phyloP scores from a whole-genome alignment of 768 basidiomycete species.

The Trametes maxima region DNA sequence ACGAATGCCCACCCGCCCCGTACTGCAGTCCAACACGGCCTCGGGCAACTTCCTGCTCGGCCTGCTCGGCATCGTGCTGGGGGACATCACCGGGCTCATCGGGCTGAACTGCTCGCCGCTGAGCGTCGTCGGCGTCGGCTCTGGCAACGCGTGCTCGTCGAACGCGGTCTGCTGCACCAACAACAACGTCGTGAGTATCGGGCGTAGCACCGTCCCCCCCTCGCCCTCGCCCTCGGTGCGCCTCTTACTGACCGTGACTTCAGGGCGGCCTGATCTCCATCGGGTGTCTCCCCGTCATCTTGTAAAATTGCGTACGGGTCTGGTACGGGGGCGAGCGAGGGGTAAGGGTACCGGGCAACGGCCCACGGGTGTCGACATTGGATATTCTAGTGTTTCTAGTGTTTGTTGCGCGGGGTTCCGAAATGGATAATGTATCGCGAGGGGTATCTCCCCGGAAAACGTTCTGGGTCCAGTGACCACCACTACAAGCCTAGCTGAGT shows the following conservation, averaged over 20 bases:
- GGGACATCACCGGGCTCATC: constrained; percentile 16
- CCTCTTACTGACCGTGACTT: not conserved
- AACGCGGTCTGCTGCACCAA: constrained; percentile 22
- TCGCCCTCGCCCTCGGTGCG: not conserved
- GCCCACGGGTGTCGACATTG: too few relatives aligned
- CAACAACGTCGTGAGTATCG: constrained; percentile 17
- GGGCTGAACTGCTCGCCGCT: constrained; percentile 22
- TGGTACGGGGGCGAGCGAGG: too few relatives aligned
- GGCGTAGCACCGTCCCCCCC: not conserved
- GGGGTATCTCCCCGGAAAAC: too few relatives aligned
- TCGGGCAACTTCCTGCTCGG: constrained; percentile 3
- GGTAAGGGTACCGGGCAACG: too few relatives aligned
- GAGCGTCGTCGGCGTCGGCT: constrained; percentile 18
- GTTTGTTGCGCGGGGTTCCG: too few relatives aligned
- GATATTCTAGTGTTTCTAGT: too few relatives aligned
- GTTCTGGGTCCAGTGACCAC: too few relatives aligned
- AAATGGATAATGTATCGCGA: too few relatives aligned
- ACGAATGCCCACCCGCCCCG: not conserved
- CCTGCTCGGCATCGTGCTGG: constrained; percentile 21
- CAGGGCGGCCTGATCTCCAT: constrained; percentile 11
- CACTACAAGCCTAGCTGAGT: too few relatives aligned
- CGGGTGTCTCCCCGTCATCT: not conserved
- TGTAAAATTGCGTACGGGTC: not conserved
- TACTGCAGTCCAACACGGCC: constrained; percentile 5
- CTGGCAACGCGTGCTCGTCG: constrained; percentile 15